Conservation (phyloP, 2,329 filamentous ascomycete genomes). For the Hypoxylon sp. region DNA sequence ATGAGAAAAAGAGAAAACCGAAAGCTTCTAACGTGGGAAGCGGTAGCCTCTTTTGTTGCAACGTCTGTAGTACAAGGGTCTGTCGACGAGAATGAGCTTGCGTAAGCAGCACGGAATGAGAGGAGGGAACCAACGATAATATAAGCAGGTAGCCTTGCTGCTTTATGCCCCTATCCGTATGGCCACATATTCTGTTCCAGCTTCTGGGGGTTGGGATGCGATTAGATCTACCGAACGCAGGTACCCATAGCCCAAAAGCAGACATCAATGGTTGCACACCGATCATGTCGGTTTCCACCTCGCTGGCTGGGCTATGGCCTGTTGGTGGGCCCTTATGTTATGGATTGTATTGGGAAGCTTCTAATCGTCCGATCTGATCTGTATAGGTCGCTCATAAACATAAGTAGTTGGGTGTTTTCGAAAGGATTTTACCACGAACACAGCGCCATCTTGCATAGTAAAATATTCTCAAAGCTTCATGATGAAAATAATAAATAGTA, state of each 20-base stretch:
- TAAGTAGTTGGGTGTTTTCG: too few relatives aligned
- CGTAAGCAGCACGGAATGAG: neutral
- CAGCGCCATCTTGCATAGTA: neutral
- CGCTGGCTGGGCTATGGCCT: neutral
- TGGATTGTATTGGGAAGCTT: too few relatives aligned
- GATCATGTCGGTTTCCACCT: constrained; percentile 13
- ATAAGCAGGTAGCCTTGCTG: constrained; percentile 5
- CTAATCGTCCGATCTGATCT: too few relatives aligned
- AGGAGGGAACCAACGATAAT: neutral
- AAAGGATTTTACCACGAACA: neutral
- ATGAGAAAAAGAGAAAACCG: neutral
- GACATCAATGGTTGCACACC: constrained; percentile 7
- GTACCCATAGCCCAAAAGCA: constrained; percentile 15
- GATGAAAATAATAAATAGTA: neutral
- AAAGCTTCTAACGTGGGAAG: neutral
- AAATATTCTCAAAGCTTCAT: neutral
- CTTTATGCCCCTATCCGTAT: neutral
- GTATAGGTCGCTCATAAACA: too few relatives aligned
- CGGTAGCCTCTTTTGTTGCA: neutral
- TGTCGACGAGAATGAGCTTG: neutral
- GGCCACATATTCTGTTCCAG: neutral
- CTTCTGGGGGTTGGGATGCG: neutral
- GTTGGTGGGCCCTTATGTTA: too few relatives aligned
- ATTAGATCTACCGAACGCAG: constrained; percentile 26
- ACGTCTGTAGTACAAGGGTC: neutral